Evolutionary conservation across 306 rosid genomes (phyloP).

Genomic region (Sechiopsis laciniata): DNA sequence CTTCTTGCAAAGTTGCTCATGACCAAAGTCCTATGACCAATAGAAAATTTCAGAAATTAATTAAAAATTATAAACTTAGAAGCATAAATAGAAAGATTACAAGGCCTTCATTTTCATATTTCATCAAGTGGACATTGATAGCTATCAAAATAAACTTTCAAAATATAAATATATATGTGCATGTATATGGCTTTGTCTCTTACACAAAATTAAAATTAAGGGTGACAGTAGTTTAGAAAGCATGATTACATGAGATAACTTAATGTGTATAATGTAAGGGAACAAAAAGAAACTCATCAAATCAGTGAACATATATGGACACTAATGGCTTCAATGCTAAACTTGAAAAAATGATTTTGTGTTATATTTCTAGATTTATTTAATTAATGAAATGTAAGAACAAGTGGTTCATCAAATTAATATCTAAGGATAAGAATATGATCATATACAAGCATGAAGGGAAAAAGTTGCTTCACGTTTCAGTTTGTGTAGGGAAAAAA

Average conservation of each 20-base stretch:
- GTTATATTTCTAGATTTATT: background rate
- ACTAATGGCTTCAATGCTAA: background rate
- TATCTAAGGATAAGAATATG: background rate
- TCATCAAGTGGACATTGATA: background rate
- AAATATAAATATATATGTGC: background rate
- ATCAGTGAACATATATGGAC: conserved; percentile 8
- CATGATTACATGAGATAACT: background rate
- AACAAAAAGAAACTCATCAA: background rate
- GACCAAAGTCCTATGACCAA: conserved; percentile 15
- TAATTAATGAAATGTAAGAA: background rate
- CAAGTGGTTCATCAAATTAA: background rate
- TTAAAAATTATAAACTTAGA: too few species aligned
- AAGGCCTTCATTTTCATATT: background rate
- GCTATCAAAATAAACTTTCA: background rate
- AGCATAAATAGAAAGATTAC: background rate
- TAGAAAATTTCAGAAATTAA: background rate
- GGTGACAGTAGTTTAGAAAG: background rate
- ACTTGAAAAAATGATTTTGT: conserved; percentile 10
- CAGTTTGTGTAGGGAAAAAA: background rate
- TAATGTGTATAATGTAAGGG: background rate
- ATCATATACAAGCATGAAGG: background rate
- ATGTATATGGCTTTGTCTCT: background rate
- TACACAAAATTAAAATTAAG: background rate
- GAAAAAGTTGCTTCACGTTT: background rate
- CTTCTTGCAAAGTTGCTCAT: conserved; percentile 10